Base-by-base conservation (phyloP, 352 stramenopile species). In the Phytopythium litorale region DNA sequence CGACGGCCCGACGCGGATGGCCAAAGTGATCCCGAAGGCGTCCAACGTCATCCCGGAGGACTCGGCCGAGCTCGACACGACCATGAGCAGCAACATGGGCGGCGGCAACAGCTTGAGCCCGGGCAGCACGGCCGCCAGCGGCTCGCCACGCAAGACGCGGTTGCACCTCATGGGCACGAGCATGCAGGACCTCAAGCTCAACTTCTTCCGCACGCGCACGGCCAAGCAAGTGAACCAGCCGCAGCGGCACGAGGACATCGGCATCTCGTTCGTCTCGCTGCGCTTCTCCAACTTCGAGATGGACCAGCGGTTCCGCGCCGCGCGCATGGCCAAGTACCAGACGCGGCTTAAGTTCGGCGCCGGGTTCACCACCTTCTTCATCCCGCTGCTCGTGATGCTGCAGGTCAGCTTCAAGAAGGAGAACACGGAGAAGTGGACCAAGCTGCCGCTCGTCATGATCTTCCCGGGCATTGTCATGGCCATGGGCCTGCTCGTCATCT, bases 371-470 rank as follows among this genome's bases (percentile, higher is more conserved):
- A 82, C 83, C 7, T 88, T 91, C 54, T 88, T 92, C 66, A 94
- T 94, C 54, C 79, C 85, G 63, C 68, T 94, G 55, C 71, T 94
- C 3, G 78, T 92, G n/a, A 79, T 94, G 65, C 91, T 92, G 84
- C 80, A 92, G 68, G 80, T 92, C 65, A 89, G 79, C 25, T 89
- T 92, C 67, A 92, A 94, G 70, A 82, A 86, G 30, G 81, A 91
- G 8, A 75, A 78, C 25, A 72, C 55, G 15, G 76, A 80, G 15
- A 78, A 84, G 46, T 94, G 83, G 85, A 88, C 81, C 0, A 68
- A 87, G 38, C 55, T 91, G 32, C 83, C 83, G 12, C 76, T 79
- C 33, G 85, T 92, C 25, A 89, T 92, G 75, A 87, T 94, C 37
- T 94, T 94, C 33, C 85, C 85, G 74, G 79, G 81, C 11, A 78